A percentile compares a stretch with the other conserved stretches of the same genome.
phyloP scores from a whole-genome alignment of 2,329 filamentous ascomycete species.

The Fulvia fulva region DNA sequence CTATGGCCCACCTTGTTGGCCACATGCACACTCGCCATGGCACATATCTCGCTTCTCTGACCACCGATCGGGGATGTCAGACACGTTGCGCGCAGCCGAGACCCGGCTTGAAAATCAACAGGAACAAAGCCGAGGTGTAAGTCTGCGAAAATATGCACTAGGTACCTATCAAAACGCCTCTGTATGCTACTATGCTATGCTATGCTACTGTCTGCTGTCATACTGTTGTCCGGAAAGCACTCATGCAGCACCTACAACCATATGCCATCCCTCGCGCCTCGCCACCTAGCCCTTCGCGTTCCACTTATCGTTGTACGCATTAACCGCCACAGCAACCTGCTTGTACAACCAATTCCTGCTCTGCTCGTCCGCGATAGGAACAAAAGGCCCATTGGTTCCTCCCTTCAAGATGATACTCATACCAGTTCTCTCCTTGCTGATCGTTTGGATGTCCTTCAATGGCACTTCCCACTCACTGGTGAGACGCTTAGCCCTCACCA shows the following conservation, averaged over 20 bases:
- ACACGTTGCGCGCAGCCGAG: neutral
- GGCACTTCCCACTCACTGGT: constrained; percentile 94
- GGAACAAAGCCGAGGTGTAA: too few relatives aligned
- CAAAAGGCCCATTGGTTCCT: constrained; percentile 88
- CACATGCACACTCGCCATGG: neutral
- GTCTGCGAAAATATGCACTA: neutral
- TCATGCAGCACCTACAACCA: neutral
- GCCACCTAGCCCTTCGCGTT: constrained; percentile 53
- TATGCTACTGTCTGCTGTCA: neutral
- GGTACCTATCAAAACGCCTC: neutral
- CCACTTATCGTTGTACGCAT: constrained; percentile 65
- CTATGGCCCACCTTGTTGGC: neutral
- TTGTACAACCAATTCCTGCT: constrained; percentile 63
- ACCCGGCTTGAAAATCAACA: neutral
- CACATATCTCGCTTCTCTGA: neutral
- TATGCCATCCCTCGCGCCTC: neutral
- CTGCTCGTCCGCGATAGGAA: constrained; percentile 87
- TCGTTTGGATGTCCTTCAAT: constrained; percentile 93
- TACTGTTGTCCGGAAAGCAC: neutral
- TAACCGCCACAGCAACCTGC: constrained; percentile 63
- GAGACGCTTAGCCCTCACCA: constrained; percentile 81
- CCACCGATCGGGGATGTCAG: neutral
- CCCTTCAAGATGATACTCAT: constrained; percentile 85
- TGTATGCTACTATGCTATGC: neutral
- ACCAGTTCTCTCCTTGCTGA: constrained; percentile 92